Conservation (phyloP, 2,329 filamentous ascomycete species). For the Stemphylium lycopersici region DNA sequence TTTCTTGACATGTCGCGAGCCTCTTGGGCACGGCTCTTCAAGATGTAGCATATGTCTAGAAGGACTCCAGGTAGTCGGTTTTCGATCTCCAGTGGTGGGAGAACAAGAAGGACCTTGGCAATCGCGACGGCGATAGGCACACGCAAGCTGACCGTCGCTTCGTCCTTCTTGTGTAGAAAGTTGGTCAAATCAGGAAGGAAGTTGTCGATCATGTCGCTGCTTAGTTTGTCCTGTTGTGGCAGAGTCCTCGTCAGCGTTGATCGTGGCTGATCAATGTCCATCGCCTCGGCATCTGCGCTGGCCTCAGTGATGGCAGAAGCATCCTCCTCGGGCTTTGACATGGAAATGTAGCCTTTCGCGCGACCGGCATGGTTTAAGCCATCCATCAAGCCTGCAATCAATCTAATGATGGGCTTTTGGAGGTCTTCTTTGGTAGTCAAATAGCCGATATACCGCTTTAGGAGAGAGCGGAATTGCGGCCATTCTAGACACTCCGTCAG, state of each 20-base stretch:
- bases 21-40: conserved; percentile 87
- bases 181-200: conserved; percentile 81
- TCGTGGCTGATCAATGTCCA: conserved; percentile 32
- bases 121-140: conserved; percentile 88
- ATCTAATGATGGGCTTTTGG: conserved; percentile 83
- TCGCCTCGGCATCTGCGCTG: conserved; percentile 20
- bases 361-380: conserved; percentile 65
- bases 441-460: conserved; percentile 83
- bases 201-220: conserved; percentile 72
- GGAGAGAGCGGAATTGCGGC: conserved; percentile 84
- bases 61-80: conserved; percentile 80
- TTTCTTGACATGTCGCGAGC: conserved; percentile 89
- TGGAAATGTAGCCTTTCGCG: conserved; percentile 41
- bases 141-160: conserved; percentile 89
- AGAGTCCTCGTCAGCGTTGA: conserved; percentile 66
- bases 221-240: conserved; percentile 70
- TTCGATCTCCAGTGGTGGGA: conserved; percentile 75
- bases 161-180: conserved; percentile 92
- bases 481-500: conserved; percentile 81
- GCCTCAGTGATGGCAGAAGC: conserved; percentile 51
- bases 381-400: conserved; percentile 83
- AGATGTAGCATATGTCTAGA: conserved; percentile 89
- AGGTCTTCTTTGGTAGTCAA: conserved; percentile 79
- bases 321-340: conserved; percentile 30
- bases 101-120: conserved; percentile 82